Conservation (phyloP, 441 rosid species). For the Cnidoscolus chayamansa region DNA sequence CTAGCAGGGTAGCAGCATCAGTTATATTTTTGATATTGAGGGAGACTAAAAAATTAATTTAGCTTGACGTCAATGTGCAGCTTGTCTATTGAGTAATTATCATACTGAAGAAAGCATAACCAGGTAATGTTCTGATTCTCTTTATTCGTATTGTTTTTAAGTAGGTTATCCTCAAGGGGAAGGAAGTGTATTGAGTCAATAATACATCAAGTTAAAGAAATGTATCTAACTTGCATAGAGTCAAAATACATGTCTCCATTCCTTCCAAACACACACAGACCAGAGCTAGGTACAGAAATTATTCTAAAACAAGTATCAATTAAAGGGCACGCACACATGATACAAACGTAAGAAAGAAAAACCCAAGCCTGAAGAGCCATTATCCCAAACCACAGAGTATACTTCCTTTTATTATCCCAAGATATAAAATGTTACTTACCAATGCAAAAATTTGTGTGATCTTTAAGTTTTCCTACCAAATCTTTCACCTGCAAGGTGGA, state of each 20-base stretch:
- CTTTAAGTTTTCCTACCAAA: conserved; percentile 57
- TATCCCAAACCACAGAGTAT: background rate
- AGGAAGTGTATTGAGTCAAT: background rate
- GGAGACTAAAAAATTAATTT: background rate
- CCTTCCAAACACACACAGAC: background rate
- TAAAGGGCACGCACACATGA: conserved; percentile 1
- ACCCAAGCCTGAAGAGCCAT: background rate
- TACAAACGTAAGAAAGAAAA: background rate
- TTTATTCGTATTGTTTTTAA: background rate
- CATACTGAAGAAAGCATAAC: background rate
- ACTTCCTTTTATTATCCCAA: background rate
- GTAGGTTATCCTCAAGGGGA: background rate
- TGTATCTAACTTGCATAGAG: background rate
- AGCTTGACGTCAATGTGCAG: background rate
- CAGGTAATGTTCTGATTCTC: background rate
- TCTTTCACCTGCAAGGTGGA: conserved; percentile 59
- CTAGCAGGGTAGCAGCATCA: conserved; percentile 15
- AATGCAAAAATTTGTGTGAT: conserved; percentile 57
- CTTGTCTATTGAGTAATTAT: conserved; percentile 1
- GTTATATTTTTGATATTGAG: background rate
- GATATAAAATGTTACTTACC: conserved; percentile 39
- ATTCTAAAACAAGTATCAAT: background rate
- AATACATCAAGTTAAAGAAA: background rate
- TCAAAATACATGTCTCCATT: background rate
- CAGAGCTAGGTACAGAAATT: background rate